phyloP scores from a whole-genome alignment of 2,329 filamentous ascomycete genomes.

The Incumbomyces lentus region DNA sequence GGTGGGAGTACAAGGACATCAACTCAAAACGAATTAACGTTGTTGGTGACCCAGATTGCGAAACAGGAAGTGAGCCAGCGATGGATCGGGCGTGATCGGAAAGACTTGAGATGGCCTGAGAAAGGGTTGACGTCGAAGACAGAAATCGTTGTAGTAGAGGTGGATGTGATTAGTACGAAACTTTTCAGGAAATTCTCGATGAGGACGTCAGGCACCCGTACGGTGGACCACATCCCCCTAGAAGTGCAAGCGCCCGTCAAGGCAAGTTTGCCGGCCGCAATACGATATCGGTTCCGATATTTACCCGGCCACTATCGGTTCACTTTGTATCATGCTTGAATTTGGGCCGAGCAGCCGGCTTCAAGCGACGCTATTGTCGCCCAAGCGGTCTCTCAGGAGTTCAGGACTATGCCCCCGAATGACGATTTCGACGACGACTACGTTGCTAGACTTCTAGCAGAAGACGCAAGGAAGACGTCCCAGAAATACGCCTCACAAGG shows the following conservation, averaged over 20 bases:
- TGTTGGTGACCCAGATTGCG: no score
- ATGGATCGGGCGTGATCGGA: no score
- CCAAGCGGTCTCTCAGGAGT: no score
- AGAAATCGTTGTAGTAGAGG: no score
- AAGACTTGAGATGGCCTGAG: not conserved
- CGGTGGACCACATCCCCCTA: not conserved
- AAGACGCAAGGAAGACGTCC: slow-evolving; percentile 66
- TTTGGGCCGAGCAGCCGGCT: no score
- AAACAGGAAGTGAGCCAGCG: not conserved
- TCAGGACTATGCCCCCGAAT: slow-evolving; percentile 9
- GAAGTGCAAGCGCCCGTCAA: not conserved
- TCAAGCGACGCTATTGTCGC: no score
- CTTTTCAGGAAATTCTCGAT: not conserved
- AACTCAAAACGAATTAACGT: slow-evolving; percentile 6
- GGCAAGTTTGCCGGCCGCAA: slow-evolving; percentile 6
- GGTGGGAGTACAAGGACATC: slow-evolving; percentile 18
- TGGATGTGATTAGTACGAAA: no score
- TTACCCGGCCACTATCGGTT: no score
- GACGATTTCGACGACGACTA: slow-evolving; percentile 53
- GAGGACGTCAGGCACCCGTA: not conserved
- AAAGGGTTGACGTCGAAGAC: no score
- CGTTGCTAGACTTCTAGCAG: slow-evolving; percentile 65
- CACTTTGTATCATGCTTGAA: no score
- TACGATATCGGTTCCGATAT: no score
- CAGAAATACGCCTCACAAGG: slow-evolving; percentile 66